Base-by-base conservation (phyloP, 306 rosid species). In the Adenanthera pavonina region DNA sequence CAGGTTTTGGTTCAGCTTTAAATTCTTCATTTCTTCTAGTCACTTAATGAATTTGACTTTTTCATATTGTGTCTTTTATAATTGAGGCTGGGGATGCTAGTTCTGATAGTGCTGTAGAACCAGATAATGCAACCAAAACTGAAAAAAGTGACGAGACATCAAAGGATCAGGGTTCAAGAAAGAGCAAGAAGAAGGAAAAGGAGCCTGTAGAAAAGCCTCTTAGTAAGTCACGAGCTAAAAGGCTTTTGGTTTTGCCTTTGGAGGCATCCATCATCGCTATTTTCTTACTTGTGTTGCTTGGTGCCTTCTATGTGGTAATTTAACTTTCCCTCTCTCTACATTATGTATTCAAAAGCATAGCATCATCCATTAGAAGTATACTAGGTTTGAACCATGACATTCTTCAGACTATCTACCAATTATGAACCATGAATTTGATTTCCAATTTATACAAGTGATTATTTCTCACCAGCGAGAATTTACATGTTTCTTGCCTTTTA, bases 301-400 rank as follows among this genome's bases (percentile, higher is more conserved):
- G 94, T 65, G 98, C 98, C 83, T 95, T 95, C 93, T 95, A 95
- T 90, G 99, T 95, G 99, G 99, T 95, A 93, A 77, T 69, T 82
- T 60, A 78, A 76, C 59, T 38, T 46, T 59, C 61, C 25, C 13
- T 60, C 43, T 34, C 56, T 74, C 41, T 78, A 69, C 34, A 59
- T 81, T 74, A 1, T 43, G 46, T 57, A 86, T 82, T 81, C 30
- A 66, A 38, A 81, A 72, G 25, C 79, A 44, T 44, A 33, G 46
- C 43, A 35, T 70, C 52, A 7, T 84, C 69, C 54, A 38, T 54
- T 80, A 59, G 46, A 82, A 62, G 80, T 60, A 57, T 60, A 19
- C 47, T 75, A 15, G 41, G 25, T 79, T 68, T 78, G 53, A 88
- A 66, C 59, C 59, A 10, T 61, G 57, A 72, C 74, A 49, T 75